Evolutionary conservation across 1,139 yeast genomes (phyloP).

Genomic region (Candida anutae): DNA sequence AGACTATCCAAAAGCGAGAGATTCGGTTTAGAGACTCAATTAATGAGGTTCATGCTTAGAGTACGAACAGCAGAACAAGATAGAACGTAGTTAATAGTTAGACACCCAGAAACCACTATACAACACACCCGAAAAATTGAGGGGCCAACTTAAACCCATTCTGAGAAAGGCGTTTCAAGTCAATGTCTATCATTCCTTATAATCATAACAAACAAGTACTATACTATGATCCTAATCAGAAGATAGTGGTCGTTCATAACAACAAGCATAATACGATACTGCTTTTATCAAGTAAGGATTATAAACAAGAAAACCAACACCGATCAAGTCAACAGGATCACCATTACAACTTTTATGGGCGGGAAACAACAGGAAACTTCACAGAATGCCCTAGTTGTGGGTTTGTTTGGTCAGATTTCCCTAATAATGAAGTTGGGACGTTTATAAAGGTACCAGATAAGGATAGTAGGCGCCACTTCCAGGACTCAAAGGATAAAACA

Average conservation of each 20-base stretch:
- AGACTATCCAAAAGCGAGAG: slow-evolving; percentile 12
- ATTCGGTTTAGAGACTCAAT: slow-evolving; percentile 22
- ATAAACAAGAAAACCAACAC: background rate
- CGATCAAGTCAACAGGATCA: background rate
- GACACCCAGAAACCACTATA: too few species aligned
- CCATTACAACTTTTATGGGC: slow-evolving; percentile 1
- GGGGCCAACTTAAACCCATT: too few species aligned
- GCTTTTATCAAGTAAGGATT: slow-evolving; percentile 14
- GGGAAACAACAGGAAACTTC: slow-evolving; percentile 1
- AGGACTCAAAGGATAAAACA: too few species aligned
- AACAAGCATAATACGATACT: slow-evolving; percentile 33
- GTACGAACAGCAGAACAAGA: slow-evolving; percentile 11
- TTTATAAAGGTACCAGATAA: too few species aligned
- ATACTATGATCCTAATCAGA: slow-evolving; percentile 32
- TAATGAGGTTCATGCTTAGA: slow-evolving; percentile 26
- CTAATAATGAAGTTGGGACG: too few species aligned
- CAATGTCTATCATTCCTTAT: slow-evolving; percentile 38
- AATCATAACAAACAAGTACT: slow-evolving; percentile 24
- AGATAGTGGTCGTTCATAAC: slow-evolving; percentile 39
- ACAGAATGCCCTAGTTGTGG: slow-evolving; percentile 40
- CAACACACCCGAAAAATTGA: too few species aligned
- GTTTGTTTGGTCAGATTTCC: slow-evolving; percentile 15
- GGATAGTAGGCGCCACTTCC: too few species aligned
- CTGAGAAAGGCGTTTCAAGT: background rate
- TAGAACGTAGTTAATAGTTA: background rate